Evolutionary conservation across 1,284 basidiomycete genomes (phyloP).

Genomic region (Pisolithus thermaeus): DNA sequence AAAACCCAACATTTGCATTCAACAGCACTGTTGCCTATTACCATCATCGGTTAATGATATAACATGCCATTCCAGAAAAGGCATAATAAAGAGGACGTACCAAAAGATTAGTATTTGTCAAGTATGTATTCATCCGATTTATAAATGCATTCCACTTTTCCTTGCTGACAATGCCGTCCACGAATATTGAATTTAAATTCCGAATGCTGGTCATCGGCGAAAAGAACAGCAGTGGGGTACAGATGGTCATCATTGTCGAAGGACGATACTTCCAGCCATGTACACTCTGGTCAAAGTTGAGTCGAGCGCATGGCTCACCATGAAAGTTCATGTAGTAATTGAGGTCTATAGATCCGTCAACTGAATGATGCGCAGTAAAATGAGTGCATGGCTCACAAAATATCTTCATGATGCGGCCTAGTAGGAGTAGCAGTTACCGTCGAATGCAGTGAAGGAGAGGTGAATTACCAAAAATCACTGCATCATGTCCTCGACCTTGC

Average conservation of each 20-base stretch:
- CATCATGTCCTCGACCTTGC: conserved; percentile 11
- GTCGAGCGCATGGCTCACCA: conserved; percentile 42
- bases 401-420: conserved; percentile 43
- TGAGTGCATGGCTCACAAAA: conserved; percentile 31
- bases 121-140: conserved; percentile 19
- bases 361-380: background rate
- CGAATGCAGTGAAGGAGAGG: background rate
- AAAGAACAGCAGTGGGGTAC: conserved; percentile 35
- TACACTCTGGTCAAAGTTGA: conserved; percentile 37
- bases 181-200: conserved; percentile 32
- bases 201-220: conserved; percentile 33
- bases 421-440: background rate
- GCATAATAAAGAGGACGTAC: conserved; percentile 7
- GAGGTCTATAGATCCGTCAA: conserved; percentile 18
- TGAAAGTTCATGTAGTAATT: conserved; percentile 43
- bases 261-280: conserved; percentile 19
- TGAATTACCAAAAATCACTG: conserved; percentile 35
- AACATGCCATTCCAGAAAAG: background rate
- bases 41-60: background rate
- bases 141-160: conserved; percentile 24
- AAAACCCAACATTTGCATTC: conserved; percentile 36
- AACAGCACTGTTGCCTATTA: conserved; percentile 36
- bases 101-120: conserved; percentile 23
- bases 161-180: conserved; percentile 20
- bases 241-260: conserved; percentile 26